These are phyloP conservation scores for Mycena metata DNA, from an alignment of 768 basidiomycete species.

Conservation along the genomic window DNA sequence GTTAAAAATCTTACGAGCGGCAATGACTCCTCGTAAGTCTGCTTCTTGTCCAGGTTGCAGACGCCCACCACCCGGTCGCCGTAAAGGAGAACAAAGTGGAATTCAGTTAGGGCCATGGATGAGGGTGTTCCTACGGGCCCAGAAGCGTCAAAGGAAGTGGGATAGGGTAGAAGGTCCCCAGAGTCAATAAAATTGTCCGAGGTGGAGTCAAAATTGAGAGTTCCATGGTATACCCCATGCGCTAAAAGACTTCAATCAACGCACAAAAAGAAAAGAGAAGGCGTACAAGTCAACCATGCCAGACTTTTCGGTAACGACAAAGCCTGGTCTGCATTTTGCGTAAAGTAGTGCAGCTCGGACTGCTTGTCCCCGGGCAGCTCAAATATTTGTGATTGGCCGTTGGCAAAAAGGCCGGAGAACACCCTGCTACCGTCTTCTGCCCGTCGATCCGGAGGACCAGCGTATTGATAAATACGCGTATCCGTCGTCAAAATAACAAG, in stretches of 20 bases:
- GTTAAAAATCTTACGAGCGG: conserved; percentile 71
- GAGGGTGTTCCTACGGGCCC: conserved; percentile 66
- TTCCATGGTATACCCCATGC: conserved; percentile 91
- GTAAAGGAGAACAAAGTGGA: conserved; percentile 92
- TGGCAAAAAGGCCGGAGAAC: conserved; percentile 79
- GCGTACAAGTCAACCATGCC: conserved; percentile 93
- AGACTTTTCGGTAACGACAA: conserved; percentile 78
- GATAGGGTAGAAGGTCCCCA: conserved; percentile 86
- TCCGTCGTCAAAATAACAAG: conserved; percentile 88
- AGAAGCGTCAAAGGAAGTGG: conserved; percentile 53
- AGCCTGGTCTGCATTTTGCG: conserved; percentile 77
- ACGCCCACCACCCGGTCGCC: conserved; percentile 82
- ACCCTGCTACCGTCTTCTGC: conserved; percentile 82
- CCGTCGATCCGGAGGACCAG: conserved; percentile 74
- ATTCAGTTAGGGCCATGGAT: conserved; percentile 89
- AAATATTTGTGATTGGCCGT: conserved; percentile 75
- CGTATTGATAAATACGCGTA: conserved; percentile 92
- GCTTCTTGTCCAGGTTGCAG: conserved; percentile 82
- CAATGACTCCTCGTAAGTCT: conserved; percentile 86
- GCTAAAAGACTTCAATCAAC: conserved; percentile 55
- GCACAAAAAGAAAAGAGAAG: neutral
- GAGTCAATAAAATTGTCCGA: conserved; percentile 84
- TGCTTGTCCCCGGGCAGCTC: conserved; percentile 87
- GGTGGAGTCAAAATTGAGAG: conserved; percentile 75
- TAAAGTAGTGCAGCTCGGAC: conserved; percentile 88